These are phyloP conservation scores for Salix brachista DNA, from an alignment of 345 rosid species.

Conservation along the genomic window DNA sequence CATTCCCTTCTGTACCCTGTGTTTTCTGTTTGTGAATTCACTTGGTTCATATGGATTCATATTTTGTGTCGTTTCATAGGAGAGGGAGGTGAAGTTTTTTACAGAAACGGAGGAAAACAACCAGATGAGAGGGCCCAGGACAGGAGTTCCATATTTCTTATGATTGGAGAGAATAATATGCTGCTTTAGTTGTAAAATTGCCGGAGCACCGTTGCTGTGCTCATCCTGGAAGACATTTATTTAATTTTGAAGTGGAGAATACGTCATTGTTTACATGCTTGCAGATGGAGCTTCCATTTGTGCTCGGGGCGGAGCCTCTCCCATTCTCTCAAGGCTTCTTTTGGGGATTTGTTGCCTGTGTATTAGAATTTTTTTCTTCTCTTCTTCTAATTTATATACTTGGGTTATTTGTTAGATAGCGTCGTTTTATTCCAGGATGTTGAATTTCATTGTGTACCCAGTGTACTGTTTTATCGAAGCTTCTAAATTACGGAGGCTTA, in stretches of 20 bases:
- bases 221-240: constrained; percentile 6
- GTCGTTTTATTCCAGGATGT: neutral
- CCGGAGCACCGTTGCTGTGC: constrained; percentile 9
- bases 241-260: constrained; percentile 7
- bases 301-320: constrained; percentile 17
- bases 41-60: neutral
- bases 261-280: constrained; percentile 7
- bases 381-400: constrained; percentile 4
- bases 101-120: constrained; percentile 99
- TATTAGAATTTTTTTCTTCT: constrained; percentile 7
- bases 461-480: neutral
- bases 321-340: constrained; percentile 15
- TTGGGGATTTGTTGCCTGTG: constrained; percentile 20
- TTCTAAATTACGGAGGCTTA: too few relatives aligned
- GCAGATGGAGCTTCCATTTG: constrained; percentile 20
- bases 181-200: constrained; percentile 24
- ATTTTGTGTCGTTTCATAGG: constrained; percentile 39
- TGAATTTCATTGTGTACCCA: neutral
- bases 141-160: constrained; percentile 96
- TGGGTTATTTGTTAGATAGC: constrained; percentile 10
- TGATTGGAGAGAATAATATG: constrained; percentile 27
- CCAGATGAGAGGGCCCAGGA: constrained; percentile 99
- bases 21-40: neutral
- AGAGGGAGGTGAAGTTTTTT: constrained; percentile 96
- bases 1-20: neutral